These are phyloP conservation scores for Pisolithus marmoratus DNA, from an alignment of 768 basidiomycete genomes.

Conservation along the genomic window DNA sequence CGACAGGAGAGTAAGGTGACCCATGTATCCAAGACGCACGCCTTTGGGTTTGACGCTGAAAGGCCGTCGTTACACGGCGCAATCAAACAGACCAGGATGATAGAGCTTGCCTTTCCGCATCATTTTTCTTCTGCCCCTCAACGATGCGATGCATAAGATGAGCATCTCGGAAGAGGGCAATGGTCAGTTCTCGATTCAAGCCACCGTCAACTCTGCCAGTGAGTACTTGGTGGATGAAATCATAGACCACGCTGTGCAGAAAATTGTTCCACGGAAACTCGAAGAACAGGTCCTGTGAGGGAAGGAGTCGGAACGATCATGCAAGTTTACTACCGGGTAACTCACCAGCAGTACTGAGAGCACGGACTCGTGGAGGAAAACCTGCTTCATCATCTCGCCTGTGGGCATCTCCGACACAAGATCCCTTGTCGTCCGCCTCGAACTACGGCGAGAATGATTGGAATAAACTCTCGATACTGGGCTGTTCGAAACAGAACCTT, in stretches of 20 bases:
- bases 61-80: slow-evolving; percentile 5
- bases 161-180: slow-evolving; percentile 84
- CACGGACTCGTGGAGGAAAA: slow-evolving; percentile 70
- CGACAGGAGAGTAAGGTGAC: slow-evolving; percentile 89
- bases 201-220: slow-evolving; percentile 82
- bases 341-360: slow-evolving; percentile 73
- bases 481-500: slow-evolving; percentile 25
- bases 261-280: slow-evolving; percentile 98
- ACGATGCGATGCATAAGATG: slow-evolving; percentile 80
- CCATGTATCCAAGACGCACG: slow-evolving; percentile 91
- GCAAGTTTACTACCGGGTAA: slow-evolving; percentile 8
- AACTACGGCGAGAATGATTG: slow-evolving; percentile 50
- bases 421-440: slow-evolving; percentile 39
- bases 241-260: slow-evolving; percentile 93
- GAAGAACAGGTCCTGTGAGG: slow-evolving; percentile 81
- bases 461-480: slow-evolving; percentile 30
- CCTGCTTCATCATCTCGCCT: slow-evolving; percentile 77
- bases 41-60: slow-evolving; percentile 66
- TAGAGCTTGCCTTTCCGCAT: slow-evolving; percentile 56
- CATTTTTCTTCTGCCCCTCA: slow-evolving; percentile 78
- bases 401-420: slow-evolving; percentile 41
- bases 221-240: slow-evolving; percentile 91
- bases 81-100: slow-evolving; percentile 1
- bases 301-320: background rate
- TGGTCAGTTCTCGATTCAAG: slow-evolving; percentile 76